Evolutionary conservation across 192 early-diverging fungal species (phyloP), one percentile per base, ranked within the genome.

Genomic region (Chytriomyces confervae): DNA sequence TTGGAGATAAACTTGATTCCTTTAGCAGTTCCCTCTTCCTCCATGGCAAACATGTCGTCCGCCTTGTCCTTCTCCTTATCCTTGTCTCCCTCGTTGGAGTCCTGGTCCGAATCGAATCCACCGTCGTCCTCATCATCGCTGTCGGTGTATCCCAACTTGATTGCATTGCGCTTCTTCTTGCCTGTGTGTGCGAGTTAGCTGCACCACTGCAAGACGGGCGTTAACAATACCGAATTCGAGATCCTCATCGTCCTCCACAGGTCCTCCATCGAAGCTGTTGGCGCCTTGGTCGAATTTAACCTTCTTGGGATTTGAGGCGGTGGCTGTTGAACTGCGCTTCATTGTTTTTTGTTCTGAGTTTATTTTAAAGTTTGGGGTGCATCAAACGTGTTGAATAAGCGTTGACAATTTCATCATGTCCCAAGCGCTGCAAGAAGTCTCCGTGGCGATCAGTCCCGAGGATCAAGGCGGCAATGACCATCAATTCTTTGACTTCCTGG

Each of bases 21-120:
- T 48, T 74, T 72, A 46, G 69, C 65, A 36, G 75, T 77, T 47
- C 47, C 62, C 16, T 61, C 27, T 9, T 36, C n/a, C 61, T 73
- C 46, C 6, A 46, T 79, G 50, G 67, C 85, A 69, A 83, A 84
- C 82, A 86, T 82, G 75, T 86, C 85, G 62, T 80, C 82, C 11
- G 82, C 85, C 53, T 47, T 63, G 23, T 65, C 61, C 53, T 81
- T 29, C 27, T 81, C 79, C 23, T 24, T 18, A 29, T 77, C 79
- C 8, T 53, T 49, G 61, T 65, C 66, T 8, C 63, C 18, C 4
- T 20, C 77, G 66, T 45, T 66, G 7, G 53, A 51, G 16, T 80
- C 78, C 10, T 20, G 66, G 69, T 84, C 75, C 3, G 81, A 78
- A 62, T 84, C 82, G 20, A 67, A 77, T 51, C 74, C 80, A 73